These are phyloP conservation scores for Pulveroboletus sp. DNA, from an alignment of 768 basidiomycete species.

Conservation along the genomic window DNA sequence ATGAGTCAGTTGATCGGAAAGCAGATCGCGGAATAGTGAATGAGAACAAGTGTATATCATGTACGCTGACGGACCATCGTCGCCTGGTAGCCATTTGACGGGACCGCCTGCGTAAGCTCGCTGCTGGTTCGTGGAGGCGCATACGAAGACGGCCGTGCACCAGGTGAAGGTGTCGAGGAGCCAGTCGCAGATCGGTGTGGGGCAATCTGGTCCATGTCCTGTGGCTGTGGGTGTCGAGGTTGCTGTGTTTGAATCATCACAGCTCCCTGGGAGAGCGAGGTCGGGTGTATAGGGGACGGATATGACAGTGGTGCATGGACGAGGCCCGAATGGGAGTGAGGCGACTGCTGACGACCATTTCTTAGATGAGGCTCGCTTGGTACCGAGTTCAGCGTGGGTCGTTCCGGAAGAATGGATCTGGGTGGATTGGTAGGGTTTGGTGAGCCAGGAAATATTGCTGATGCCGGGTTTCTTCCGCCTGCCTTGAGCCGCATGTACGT, in stretches of 20 bases:
- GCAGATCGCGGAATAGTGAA: slow-evolving; percentile 22
- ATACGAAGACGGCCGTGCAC: slow-evolving; percentile 53
- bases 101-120: slow-evolving; percentile 39
- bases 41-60: slow-evolving; percentile 29
- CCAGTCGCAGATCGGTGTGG: slow-evolving; percentile 40
- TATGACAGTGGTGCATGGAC: slow-evolving; percentile 46
- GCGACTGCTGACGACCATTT: slow-evolving; percentile 39
- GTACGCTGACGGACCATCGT: slow-evolving; percentile 50
- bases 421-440: slow-evolving; percentile 20
- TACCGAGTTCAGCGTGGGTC: slow-evolving; percentile 41
- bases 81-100: slow-evolving; percentile 44
- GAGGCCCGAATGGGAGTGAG: slow-evolving; percentile 38
- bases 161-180: slow-evolving; percentile 30
- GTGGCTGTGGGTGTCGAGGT: slow-evolving; percentile 37
- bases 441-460: slow-evolving; percentile 28
- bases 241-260: slow-evolving; percentile 44
- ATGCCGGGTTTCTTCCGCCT: slow-evolving; percentile 46
- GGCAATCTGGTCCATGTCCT: slow-evolving; percentile 43
- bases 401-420: slow-evolving; percentile 41
- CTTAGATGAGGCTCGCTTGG: slow-evolving; percentile 38
- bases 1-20: slow-evolving; percentile 25
- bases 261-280: slow-evolving; percentile 44
- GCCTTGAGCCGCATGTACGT: slow-evolving; percentile 79
- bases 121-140: slow-evolving; percentile 43
- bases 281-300: slow-evolving; percentile 42